Conservation (phyloP, 495 filamentous ascomycete genomes). For the Staphylotrichum longicolle region DNA sequence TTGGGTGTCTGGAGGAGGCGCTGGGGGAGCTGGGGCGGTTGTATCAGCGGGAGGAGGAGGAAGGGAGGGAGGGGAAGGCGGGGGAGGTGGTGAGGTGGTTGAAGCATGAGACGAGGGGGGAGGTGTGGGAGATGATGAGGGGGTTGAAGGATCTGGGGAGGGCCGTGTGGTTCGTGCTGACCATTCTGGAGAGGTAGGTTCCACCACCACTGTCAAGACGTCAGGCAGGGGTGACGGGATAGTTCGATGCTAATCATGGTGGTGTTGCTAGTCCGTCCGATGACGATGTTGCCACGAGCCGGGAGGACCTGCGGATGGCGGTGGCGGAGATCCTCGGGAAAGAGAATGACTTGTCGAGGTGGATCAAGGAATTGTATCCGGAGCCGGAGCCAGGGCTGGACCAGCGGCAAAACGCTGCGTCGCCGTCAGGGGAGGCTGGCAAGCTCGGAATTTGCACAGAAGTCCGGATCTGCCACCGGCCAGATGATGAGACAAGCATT, state of each 20-base stretch:
- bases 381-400: background rate
- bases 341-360: background rate
- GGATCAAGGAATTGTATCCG: background rate
- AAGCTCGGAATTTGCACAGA: background rate
- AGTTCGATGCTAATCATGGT: background rate
- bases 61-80: background rate
- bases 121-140: conserved; percentile 10
- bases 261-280: background rate
- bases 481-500: background rate
- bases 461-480: background rate
- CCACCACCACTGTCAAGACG: no score
- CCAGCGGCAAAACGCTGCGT: background rate
- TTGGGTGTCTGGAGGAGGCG: background rate
- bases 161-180: background rate
- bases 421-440: background rate
- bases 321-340: conserved; percentile 4
- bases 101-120: background rate
- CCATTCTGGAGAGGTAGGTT: conserved; percentile 9
- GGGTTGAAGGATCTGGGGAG: conserved; percentile 9
- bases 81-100: conserved; percentile 1
- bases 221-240: no score
- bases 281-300: background rate
- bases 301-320: background rate
- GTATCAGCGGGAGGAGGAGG: background rate
- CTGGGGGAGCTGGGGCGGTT: background rate